A percentile compares a stretch with the other conserved stretches of the same genome.
Evolutionary conservation across 371 early-diverging fungal genomes (phyloP).

Genomic region (Mucor mucedo): DNA sequence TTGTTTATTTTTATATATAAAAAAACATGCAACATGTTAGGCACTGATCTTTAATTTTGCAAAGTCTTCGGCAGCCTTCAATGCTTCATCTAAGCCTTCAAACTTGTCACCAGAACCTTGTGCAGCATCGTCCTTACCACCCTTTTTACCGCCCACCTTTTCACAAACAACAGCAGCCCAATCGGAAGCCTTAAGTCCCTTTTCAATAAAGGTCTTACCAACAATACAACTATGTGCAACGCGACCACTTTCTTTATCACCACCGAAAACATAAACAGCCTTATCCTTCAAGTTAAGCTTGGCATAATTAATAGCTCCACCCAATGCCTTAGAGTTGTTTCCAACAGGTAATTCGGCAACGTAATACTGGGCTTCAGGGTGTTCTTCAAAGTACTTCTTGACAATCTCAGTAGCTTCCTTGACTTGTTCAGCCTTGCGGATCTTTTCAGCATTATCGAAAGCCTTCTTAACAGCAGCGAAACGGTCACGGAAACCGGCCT

Average conservation of each 20-base stretch:
- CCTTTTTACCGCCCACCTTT: slow-evolving; percentile 89
- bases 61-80: slow-evolving; percentile 77
- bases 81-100: slow-evolving; percentile 73
- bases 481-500: slow-evolving; percentile 74
- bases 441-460: slow-evolving; percentile 91
- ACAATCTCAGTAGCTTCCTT: slow-evolving; percentile 83
- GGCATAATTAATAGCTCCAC: slow-evolving; percentile 77
- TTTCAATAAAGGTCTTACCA: slow-evolving; percentile 63
- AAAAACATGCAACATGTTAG: background rate
- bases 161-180: slow-evolving; percentile 88
- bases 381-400: slow-evolving; percentile 75
- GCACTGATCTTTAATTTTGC: slow-evolving; percentile 68
- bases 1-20: too few relatives aligned
- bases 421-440: slow-evolving; percentile 80
- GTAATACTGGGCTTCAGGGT: slow-evolving; percentile 66
- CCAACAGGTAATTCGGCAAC: slow-evolving; percentile 72
- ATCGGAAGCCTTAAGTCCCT: slow-evolving; percentile 86
- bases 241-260: slow-evolving; percentile 70
- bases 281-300: slow-evolving; percentile 78
- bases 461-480: slow-evolving; percentile 78
- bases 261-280: slow-evolving; percentile 83
- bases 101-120: slow-evolving; percentile 79
- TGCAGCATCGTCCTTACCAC: slow-evolving; percentile 87
- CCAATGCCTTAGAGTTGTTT: slow-evolving; percentile 75
- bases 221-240: slow-evolving; percentile 89